Conservation (phyloP, 345 rosid species). For the Camelina sativa region DNA sequence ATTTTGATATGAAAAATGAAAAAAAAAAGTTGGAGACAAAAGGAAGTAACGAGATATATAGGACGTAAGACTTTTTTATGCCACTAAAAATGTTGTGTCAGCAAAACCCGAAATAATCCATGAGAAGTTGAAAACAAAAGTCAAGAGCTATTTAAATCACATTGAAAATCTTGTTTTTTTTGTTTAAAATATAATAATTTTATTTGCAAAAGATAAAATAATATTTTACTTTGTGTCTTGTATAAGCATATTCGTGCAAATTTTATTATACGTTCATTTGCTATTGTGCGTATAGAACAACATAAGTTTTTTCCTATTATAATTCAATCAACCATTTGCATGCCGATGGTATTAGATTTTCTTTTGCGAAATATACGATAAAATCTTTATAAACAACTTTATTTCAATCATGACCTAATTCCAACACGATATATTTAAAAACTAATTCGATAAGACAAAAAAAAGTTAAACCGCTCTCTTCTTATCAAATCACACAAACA, state of each 20-base stretch:
- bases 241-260: not conserved
- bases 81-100: constrained; percentile 20
- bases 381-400: constrained; percentile 1
- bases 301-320: not conserved
- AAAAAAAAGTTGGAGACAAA: not conserved
- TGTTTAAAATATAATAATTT: too few relatives aligned
- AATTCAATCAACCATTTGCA: not conserved
- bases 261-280: not conserved
- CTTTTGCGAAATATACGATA: constrained; percentile 11
- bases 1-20: not conserved
- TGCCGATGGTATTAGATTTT: constrained; percentile 2
- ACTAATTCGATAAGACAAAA: constrained; percentile 35
- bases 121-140: constrained; percentile 3
- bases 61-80: constrained; percentile 14
- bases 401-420: constrained; percentile 44
- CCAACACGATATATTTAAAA: constrained; percentile 31
- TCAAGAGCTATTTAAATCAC: constrained; percentile 5
- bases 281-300: not conserved
- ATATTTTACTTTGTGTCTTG: not conserved
- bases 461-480: constrained; percentile 35
- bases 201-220: not conserved
- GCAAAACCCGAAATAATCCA: constrained; percentile 23
- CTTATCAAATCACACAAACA: constrained; percentile 38
- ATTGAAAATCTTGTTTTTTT: too few relatives aligned
- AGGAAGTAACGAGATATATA: constrained; percentile 9